These are phyloP conservation scores for Venturia nashicola DNA, from an alignment of 2,329 filamentous ascomycete genomes.

Conservation along the genomic window DNA sequence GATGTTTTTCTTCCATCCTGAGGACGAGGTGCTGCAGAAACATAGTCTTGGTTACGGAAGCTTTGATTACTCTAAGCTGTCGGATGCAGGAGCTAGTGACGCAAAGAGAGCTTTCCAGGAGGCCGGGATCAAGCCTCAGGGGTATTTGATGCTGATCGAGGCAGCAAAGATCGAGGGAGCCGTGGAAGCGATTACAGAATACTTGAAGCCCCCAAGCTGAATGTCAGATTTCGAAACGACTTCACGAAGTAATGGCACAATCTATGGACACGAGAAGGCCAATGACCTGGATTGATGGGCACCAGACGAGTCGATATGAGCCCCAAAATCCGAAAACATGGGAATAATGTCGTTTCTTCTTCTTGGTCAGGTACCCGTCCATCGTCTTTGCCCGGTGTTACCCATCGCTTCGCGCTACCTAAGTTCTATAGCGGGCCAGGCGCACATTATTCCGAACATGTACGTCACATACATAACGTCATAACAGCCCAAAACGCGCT, in stretches of 20 bases:
- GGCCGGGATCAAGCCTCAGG: conserved; percentile 71
- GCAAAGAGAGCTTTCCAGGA: conserved; percentile 93
- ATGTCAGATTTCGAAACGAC: background rate
- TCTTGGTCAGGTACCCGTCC: background rate
- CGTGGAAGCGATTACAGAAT: conserved; percentile 64
- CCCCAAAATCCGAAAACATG: background rate
- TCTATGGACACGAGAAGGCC: background rate
- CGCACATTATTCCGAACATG: too few relatives aligned
- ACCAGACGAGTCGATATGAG: too few relatives aligned
- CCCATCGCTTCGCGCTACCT: background rate
- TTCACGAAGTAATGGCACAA: background rate
- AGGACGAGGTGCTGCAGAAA: conserved; percentile 79
- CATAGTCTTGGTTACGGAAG: conserved; percentile 58
- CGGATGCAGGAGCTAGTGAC: conserved; percentile 69
- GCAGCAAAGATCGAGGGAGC: conserved; percentile 62
- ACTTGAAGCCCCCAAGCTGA: conserved; percentile 33
- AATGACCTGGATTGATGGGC: background rate
- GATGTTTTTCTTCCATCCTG: conserved; percentile 81
- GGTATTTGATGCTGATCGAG: conserved; percentile 79
- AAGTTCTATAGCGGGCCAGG: background rate
- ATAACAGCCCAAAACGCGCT: background rate
- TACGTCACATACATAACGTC: background rate
- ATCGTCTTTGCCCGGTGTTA: background rate
- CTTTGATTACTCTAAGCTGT: conserved; percentile 68
- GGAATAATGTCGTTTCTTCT: background rate